Evolutionary conservation across 2,329 filamentous ascomycete species (phyloP).

Genomic region (Dactylellina leptospora): DNA sequence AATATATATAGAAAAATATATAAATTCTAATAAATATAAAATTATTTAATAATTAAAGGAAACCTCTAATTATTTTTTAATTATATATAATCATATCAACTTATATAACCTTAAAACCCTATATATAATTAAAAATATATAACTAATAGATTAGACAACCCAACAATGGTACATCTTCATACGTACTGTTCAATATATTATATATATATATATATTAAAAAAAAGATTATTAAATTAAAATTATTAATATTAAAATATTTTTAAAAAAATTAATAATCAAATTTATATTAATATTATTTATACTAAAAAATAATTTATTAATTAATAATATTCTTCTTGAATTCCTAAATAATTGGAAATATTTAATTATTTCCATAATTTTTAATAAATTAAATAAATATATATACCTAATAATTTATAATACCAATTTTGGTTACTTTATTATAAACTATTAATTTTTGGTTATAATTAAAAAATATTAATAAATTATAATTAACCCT

Average conservation of each 20-base stretch:
- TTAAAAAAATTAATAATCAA: not conserved
- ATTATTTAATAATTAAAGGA: not conserved
- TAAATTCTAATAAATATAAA: not conserved
- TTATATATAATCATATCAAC: not conserved
- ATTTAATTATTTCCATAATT: constrained; percentile 9
- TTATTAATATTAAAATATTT: not conserved
- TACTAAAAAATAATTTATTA: not conserved
- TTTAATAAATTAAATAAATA: not conserved
- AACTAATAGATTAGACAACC: no score
- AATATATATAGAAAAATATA: not conserved
- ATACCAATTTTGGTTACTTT: not conserved
- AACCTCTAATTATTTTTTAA: no score
- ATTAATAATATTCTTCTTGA: not conserved
- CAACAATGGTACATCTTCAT: no score
- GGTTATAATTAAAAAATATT: no score
- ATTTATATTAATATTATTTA: not conserved
- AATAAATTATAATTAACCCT: not conserved
- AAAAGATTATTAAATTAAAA: not conserved
- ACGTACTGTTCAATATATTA: not conserved
- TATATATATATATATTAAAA: not conserved
- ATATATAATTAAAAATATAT: not conserved
- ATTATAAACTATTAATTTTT: not conserved
- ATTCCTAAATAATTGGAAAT: not conserved
- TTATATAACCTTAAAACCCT: not conserved
- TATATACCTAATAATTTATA: constrained; percentile 2